These are phyloP conservation scores for Aspergillus glaucus DNA, from an alignment of 2,329 filamentous ascomycete species.

Conservation along the genomic window DNA sequence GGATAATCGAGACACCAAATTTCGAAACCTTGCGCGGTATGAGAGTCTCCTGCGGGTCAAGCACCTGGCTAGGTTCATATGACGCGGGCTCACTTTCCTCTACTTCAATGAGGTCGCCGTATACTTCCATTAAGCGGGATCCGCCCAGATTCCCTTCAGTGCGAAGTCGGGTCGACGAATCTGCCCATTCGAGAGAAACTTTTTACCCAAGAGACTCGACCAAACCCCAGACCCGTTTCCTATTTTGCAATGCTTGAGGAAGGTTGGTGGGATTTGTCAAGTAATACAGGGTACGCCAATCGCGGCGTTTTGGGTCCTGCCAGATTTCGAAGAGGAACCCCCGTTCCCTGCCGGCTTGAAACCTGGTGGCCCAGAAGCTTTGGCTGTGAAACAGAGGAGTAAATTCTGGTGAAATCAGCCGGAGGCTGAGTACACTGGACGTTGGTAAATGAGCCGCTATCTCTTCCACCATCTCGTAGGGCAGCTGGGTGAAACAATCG, in stretches of 20 bases:
- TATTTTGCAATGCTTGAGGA: background rate
- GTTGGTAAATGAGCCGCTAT: constrained; percentile 5
- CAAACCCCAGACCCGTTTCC: background rate
- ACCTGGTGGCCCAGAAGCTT: constrained; percentile 7
- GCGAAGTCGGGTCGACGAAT: background rate
- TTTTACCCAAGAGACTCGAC: background rate
- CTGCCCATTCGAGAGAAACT: background rate
- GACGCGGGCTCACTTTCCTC: too few species aligned
- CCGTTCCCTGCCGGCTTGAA: constrained; percentile 1
- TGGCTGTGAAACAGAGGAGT: constrained; percentile 3
- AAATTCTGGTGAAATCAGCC: constrained; percentile 3
- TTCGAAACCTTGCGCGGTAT: background rate
- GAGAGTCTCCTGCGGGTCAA: too few species aligned
- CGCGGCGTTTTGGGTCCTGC: background rate
- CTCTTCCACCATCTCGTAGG: constrained; percentile 4
- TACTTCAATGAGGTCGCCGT: background rate
- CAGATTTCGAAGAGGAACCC: constrained; percentile 6
- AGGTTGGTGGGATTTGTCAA: constrained; percentile 4
- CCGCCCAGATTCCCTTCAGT: background rate
- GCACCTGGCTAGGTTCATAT: too few species aligned
- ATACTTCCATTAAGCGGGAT: background rate
- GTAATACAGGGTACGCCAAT: constrained; percentile 4
- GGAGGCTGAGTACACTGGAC: constrained; percentile 1
- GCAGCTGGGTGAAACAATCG: constrained; percentile 3
- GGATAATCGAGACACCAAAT: constrained; percentile 2